Conservation (phyloP, 768 basidiomycete species). For the Zangia roseola region DNA sequence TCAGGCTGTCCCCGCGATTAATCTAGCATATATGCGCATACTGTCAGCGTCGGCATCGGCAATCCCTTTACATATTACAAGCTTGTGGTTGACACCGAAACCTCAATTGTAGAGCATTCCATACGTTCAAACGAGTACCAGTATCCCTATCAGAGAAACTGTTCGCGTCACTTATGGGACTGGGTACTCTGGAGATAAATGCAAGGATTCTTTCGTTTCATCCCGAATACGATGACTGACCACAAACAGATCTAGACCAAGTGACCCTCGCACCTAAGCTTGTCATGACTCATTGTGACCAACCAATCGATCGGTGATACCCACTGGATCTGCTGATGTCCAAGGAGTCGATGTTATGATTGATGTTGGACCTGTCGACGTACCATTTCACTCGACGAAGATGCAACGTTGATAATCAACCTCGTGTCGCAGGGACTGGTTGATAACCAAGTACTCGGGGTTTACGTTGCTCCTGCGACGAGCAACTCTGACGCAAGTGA, state of each 20-base stretch:
- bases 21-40: conserved; percentile 10
- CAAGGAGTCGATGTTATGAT: too few relatives aligned
- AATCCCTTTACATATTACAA: conserved; percentile 19
- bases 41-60: conserved; percentile 18
- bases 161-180: not conserved
- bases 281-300: too few relatives aligned
- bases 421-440: conserved; percentile 15
- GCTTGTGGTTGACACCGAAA: conserved; percentile 26
- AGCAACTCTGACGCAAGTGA: conserved; percentile 7
- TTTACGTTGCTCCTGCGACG: conserved; percentile 16
- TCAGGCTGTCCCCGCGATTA: conserved; percentile 6
- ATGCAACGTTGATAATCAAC: conserved; percentile 23
- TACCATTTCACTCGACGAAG: too few relatives aligned
- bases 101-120: conserved; percentile 6
- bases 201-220: not conserved
- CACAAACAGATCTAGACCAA: not conserved
- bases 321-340: too few relatives aligned
- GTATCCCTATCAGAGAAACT: not conserved
- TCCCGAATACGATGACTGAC: not conserved
- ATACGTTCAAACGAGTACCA: not conserved
- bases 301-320: not conserved
- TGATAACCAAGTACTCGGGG: conserved; percentile 11
- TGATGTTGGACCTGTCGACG: too few relatives aligned
- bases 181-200: not conserved
- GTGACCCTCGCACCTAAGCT: not conserved